Evolutionary conservation across 108 stramenopile species (phyloP).

Genomic region (Stephanodiscus triporus): DNA sequence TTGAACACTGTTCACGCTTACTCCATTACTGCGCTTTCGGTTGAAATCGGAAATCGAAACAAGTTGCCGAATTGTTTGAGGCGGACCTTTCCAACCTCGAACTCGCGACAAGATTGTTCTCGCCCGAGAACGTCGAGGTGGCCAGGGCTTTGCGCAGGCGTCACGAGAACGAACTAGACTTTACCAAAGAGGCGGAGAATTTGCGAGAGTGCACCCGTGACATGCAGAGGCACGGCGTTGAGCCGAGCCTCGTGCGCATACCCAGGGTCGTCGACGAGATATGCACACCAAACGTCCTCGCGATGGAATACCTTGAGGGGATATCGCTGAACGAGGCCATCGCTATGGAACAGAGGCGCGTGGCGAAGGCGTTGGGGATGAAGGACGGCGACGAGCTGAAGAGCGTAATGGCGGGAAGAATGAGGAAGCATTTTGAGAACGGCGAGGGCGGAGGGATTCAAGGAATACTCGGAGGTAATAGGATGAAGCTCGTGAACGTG

Average conservation of each 20-base stretch:
- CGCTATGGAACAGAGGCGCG: slow-evolving; percentile 50
- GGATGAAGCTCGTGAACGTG: slow-evolving; percentile 6
- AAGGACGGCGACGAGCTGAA: slow-evolving; percentile 46
- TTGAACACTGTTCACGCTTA: no score
- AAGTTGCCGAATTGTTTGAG: slow-evolving; percentile 70
- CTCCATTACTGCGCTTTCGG: background rate
- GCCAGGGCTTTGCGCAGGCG: slow-evolving; percentile 55
- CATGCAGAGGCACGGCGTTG: slow-evolving; percentile 59
- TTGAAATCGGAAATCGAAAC: background rate
- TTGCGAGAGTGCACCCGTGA: slow-evolving; percentile 58
- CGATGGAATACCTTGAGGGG: slow-evolving; percentile 88
- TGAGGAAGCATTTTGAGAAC: slow-evolving; percentile 52
- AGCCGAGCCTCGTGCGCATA: slow-evolving; percentile 60
- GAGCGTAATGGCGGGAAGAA: slow-evolving; percentile 23
- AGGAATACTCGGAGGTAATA: slow-evolving; percentile 43
- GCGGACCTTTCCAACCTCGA: slow-evolving; percentile 84
- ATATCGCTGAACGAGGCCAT: slow-evolving; percentile 64
- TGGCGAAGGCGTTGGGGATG: slow-evolving; percentile 50
- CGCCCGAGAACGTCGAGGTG: slow-evolving; percentile 66
- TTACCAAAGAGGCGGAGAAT: slow-evolving; percentile 76
- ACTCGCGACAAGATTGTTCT: slow-evolving; percentile 58
- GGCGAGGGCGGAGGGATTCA: slow-evolving; percentile 54
- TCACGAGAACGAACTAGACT: slow-evolving; percentile 72
- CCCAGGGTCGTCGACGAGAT: slow-evolving; percentile 63
- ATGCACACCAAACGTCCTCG: slow-evolving; percentile 66